phyloP scores from a whole-genome alignment of 345 rosid species.

The Acer negundo region DNA sequence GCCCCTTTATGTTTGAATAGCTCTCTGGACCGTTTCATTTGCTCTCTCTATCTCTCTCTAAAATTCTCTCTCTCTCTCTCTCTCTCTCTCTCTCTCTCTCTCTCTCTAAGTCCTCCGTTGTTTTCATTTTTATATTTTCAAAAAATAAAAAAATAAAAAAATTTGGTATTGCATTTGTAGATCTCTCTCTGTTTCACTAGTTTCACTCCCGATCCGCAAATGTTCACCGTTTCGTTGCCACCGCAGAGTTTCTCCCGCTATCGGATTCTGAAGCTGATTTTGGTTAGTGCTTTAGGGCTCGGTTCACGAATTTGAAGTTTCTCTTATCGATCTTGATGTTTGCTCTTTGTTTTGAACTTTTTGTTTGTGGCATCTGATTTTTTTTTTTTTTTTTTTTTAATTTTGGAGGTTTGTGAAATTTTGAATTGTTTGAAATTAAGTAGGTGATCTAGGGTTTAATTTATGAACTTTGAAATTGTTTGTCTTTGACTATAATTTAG shows the following conservation, averaged over 20 bases:
- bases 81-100: constrained; percentile 18
- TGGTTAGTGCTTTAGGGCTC: constrained; percentile 34
- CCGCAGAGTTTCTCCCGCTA: constrained; percentile 14
- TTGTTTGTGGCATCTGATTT: background rate
- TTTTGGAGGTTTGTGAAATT: constrained; percentile 3
- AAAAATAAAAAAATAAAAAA: background rate
- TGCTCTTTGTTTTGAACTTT: constrained; percentile 4
- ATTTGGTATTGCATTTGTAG: constrained; percentile 28
- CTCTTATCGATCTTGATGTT: constrained; percentile 25
- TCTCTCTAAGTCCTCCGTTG: constrained; percentile 13
- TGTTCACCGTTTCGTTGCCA: constrained; percentile 29
- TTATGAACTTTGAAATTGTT: constrained; percentile 11
- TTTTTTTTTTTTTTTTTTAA: background rate
- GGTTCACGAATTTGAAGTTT: constrained; percentile 14
- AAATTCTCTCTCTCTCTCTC: constrained; percentile 18
- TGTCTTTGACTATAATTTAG: constrained; percentile 18
- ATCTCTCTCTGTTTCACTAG: constrained; percentile 19
- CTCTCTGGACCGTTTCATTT: constrained; percentile 49
- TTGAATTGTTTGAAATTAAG: constrained; percentile 4
- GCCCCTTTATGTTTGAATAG: constrained; percentile 66
- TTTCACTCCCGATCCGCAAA: constrained; percentile 40
- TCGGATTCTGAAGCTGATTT: constrained; percentile 32
- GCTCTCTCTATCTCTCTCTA: constrained; percentile 25
- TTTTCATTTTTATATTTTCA: background rate
- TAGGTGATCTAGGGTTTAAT: constrained; percentile 2